Evolutionary conservation across 2,329 filamentous ascomycete genomes (phyloP).

Genomic region (Alternaria gaisen): DNA sequence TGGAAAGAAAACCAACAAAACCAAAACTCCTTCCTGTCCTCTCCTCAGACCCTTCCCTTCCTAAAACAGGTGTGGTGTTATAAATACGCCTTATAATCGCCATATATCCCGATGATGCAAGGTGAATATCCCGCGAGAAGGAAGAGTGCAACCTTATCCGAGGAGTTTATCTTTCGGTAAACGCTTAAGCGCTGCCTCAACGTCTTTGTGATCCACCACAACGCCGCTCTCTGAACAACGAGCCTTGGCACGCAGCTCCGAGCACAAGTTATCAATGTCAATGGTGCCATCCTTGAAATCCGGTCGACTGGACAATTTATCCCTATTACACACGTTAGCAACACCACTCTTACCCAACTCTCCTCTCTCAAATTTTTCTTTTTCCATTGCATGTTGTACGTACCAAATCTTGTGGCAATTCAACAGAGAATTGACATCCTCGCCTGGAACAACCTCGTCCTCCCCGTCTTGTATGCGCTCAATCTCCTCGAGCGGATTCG

Average conservation of each 20-base stretch:
- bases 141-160: constrained; percentile 2
- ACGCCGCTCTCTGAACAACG: constrained; percentile 92
- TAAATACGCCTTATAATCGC: no score
- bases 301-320: constrained; percentile 85
- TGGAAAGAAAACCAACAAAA: no score
- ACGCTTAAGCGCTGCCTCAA: constrained; percentile 69
- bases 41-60: no score
- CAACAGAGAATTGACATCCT: constrained; percentile 71
- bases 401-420: constrained; percentile 95
- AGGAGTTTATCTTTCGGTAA: constrained; percentile 46
- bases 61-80: no score
- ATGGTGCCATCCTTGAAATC: constrained; percentile 91
- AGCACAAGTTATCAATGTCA: constrained; percentile 91
- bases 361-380: no score
- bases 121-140: no score
- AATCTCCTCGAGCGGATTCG: constrained; percentile 79
- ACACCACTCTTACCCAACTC: background rate
- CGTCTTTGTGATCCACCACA: constrained; percentile 87
- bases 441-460: constrained; percentile 67
- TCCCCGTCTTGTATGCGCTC: constrained; percentile 79
- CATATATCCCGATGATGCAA: no score
- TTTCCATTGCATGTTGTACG: constrained; percentile 46
- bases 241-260: constrained; percentile 92
- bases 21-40: no score
- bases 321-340: constrained; percentile 67